Conservation (phyloP, 768 basidiomycete genomes). For the Postia placenta region DNA sequence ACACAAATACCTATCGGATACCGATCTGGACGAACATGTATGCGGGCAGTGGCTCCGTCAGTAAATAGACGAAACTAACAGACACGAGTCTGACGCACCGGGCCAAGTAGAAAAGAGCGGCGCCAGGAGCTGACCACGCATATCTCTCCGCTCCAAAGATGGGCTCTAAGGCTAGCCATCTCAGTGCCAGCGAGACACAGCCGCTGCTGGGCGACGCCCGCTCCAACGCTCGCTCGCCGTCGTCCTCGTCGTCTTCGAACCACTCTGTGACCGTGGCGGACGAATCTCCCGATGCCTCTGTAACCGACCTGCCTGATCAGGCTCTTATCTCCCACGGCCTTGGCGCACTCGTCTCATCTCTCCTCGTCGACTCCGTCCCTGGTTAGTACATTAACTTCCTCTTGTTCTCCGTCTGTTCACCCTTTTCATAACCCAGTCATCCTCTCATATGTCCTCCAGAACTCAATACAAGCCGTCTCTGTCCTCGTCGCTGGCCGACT, state of each 20-base stretch:
- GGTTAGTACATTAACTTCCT: slow-evolving; percentile 28
- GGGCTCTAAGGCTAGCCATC: not conserved
- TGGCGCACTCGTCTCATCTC: slow-evolving; percentile 35
- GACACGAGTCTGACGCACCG: not conserved
- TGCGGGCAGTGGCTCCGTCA: not conserved
- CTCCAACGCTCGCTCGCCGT: not conserved
- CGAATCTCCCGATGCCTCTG: slow-evolving; percentile 6
- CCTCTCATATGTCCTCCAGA: slow-evolving; percentile 65
- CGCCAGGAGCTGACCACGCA: not conserved
- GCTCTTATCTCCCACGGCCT: slow-evolving; percentile 9
- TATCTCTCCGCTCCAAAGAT: slow-evolving; percentile 1
- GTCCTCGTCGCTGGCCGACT: slow-evolving; percentile 61
- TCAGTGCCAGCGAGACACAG: slow-evolving; percentile 11
- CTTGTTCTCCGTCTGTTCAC: not conserved
- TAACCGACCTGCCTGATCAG: slow-evolving; percentile 13
- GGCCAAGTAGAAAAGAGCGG: slow-evolving; percentile 1
- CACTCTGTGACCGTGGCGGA: slow-evolving; percentile 4
- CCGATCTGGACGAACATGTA: not conserved
- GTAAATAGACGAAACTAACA: not conserved
- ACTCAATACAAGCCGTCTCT: slow-evolving; percentile 64
- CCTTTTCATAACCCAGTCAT: slow-evolving; percentile 39
- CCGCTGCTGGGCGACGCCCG: slow-evolving; percentile 10
- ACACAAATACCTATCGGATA: not conserved
- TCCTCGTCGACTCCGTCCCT: slow-evolving; percentile 53
- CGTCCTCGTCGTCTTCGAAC: slow-evolving; percentile 1